phyloP scores from a whole-genome alignment of 768 basidiomycete genomes.

The Roridomyces roridus region DNA sequence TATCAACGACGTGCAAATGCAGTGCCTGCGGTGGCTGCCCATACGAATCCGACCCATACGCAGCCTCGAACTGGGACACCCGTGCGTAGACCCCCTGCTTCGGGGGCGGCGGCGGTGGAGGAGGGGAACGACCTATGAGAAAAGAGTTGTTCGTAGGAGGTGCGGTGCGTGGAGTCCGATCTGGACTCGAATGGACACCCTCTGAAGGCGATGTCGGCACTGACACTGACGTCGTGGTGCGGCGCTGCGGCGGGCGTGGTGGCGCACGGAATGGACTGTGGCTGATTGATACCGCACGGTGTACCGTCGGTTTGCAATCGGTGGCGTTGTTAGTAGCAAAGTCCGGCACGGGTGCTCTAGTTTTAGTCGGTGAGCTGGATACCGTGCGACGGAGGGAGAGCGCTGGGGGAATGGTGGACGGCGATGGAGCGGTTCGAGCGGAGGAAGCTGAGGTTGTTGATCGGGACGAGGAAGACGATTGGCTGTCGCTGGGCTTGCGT shows the following conservation, averaged over 20 bases:
- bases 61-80: too few relatives aligned
- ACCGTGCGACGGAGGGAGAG: neutral
- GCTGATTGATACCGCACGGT: neutral
- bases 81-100: too few relatives aligned
- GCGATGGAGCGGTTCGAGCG: neutral
- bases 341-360: too few relatives aligned
- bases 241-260: conserved; percentile 5
- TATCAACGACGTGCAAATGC: too few relatives aligned
- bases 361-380: neutral
- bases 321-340: neutral
- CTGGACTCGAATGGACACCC: neutral
- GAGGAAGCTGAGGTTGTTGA: neutral
- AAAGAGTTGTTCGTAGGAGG: neutral
- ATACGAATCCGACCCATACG: too few relatives aligned
- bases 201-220: neutral
- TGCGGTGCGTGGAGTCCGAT: neutral
- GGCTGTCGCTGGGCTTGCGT: neutral
- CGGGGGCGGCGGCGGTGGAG: too few relatives aligned
- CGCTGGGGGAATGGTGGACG: neutral
- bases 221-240: neutral
- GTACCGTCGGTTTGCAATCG: neutral
- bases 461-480: neutral
- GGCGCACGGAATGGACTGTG: conserved; percentile 4
- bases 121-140: too few relatives aligned
- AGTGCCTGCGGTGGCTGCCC: too few relatives aligned